phyloP scores from a whole-genome alignment of 2,329 filamentous ascomycete species.

The Didymella pinodella region DNA sequence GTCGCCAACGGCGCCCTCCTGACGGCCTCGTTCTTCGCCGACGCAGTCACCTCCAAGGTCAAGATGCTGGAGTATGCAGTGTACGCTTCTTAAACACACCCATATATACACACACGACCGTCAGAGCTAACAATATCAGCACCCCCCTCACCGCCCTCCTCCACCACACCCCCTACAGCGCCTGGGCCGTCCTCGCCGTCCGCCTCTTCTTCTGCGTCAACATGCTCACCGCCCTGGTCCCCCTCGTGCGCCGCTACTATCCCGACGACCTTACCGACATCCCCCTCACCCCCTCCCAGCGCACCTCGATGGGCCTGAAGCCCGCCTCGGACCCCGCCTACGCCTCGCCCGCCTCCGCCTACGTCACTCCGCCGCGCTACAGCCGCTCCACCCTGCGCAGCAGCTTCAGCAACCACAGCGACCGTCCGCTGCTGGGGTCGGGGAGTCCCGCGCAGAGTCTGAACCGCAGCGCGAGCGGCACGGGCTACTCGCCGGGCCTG shows the following conservation, averaged over 20 bases:
- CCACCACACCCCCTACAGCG: conserved; percentile 46
- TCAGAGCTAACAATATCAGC: conserved; percentile 29
- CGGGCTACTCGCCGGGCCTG: conserved; percentile 63
- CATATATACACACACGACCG: not conserved
- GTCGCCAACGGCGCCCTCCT: conserved; percentile 70
- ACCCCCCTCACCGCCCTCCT: conserved; percentile 49
- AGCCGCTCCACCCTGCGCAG: conserved; percentile 74
- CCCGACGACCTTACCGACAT: conserved; percentile 85
- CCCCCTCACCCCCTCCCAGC: conserved; percentile 86
- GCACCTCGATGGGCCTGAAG: conserved; percentile 81
- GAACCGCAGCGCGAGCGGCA: conserved; percentile 38
- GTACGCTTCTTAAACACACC: conserved; percentile 25
- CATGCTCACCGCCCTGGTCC: conserved; percentile 73
- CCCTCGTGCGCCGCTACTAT: conserved; percentile 68
- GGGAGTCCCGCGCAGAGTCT: conserved; percentile 57
- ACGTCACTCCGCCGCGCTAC: conserved; percentile 88
- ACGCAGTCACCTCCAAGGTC: conserved; percentile 30
- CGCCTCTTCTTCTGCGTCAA: conserved; percentile 68
- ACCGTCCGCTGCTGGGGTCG: conserved; percentile 60
- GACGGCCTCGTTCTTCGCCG: conserved; percentile 55
- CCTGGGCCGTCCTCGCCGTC: conserved; percentile 54
- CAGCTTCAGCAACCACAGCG: conserved; percentile 60
- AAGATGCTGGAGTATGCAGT: conserved; percentile 32
- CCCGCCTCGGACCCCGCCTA: conserved; percentile 65
- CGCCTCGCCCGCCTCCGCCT: conserved; percentile 65